Evolutionary conservation across 2,329 filamentous ascomycete species (phyloP).

Genomic region (Aspergillus tamarii): DNA sequence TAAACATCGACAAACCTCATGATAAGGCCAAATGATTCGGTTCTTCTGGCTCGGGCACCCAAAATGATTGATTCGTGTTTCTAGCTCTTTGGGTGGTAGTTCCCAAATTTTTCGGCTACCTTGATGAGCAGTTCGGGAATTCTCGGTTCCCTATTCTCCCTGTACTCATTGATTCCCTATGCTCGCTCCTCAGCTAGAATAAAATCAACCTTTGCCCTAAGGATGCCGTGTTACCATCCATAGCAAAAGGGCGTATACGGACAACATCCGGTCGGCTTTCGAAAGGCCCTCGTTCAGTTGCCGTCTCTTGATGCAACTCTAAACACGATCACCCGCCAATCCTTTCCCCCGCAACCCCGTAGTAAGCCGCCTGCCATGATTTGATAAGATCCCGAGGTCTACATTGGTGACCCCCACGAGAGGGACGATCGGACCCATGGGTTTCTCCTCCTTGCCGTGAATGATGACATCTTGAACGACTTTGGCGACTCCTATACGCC

Average conservation of each 20-base stretch:
- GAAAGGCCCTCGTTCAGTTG: slow-evolving; percentile 1
- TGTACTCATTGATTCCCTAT: neutral
- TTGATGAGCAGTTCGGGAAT: neutral
- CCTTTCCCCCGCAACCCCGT: slow-evolving; percentile 1
- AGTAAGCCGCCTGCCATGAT: neutral
- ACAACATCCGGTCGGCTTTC: slow-evolving; percentile 1
- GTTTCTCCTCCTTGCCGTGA: neutral
- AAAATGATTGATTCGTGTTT: neutral
- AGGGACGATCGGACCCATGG: slow-evolving; percentile 3
- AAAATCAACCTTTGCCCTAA: neutral
- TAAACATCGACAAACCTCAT: neutral
- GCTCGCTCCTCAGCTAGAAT: neutral
- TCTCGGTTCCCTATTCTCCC: neutral
- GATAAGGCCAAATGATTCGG: slow-evolving; percentile 1
- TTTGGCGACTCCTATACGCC: neutral
- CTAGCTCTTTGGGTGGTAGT: neutral
- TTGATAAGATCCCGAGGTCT: neutral
- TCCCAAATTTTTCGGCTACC: neutral
- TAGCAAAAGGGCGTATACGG: neutral
- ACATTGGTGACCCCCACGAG: slow-evolving; percentile 8
- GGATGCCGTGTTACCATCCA: neutral
- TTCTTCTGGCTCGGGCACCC: neutral
- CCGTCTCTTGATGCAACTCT: neutral
- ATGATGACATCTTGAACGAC: neutral
- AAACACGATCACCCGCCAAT: slow-evolving; percentile 1